Evolutionary conservation across 257 asterid species (phyloP).

Genomic region (Thymus quinquecostatus): DNA sequence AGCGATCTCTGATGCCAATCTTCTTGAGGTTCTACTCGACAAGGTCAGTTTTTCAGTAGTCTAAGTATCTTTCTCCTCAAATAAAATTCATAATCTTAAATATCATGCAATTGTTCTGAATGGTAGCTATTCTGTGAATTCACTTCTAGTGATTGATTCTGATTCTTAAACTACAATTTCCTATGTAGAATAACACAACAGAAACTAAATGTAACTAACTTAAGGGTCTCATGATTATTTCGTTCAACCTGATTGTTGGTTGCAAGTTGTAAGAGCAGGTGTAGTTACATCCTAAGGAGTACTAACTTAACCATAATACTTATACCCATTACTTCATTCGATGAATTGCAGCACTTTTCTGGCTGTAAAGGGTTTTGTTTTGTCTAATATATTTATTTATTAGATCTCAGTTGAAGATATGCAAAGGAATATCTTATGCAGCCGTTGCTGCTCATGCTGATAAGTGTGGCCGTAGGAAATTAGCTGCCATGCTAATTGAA

Average conservation of each 20-base stretch:
- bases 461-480: slow-evolving; percentile 88
- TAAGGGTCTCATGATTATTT: slow-evolving; percentile 4
- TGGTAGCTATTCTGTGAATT: not conserved
- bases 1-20: slow-evolving; percentile 77
- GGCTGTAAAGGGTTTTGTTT: slow-evolving; percentile 14
- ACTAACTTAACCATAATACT: not conserved
- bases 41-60: slow-evolving; percentile 56
- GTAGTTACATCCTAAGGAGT: slow-evolving; percentile 3
- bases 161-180: slow-evolving; percentile 8
- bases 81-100: not conserved
- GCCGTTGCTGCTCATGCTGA: slow-evolving; percentile 98
- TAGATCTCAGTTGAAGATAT: slow-evolving; percentile 77
- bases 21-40: slow-evolving; percentile 74
- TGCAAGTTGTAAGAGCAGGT: slow-evolving; percentile 10
- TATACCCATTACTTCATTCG: slow-evolving; percentile 11
- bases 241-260: slow-evolving; percentile 14
- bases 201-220: not conserved
- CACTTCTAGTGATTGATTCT: slow-evolving; percentile 2
- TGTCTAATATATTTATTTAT: slow-evolving; percentile 35
- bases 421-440: slow-evolving; percentile 98
- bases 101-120: not conserved
- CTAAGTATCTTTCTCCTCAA: not conserved
- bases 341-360: slow-evolving; percentile 11
- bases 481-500: slow-evolving; percentile 97
- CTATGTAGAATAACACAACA: not conserved